phyloP scores from a whole-genome alignment of 202 grass and related monocot species.

The Setaria italica region DNA sequence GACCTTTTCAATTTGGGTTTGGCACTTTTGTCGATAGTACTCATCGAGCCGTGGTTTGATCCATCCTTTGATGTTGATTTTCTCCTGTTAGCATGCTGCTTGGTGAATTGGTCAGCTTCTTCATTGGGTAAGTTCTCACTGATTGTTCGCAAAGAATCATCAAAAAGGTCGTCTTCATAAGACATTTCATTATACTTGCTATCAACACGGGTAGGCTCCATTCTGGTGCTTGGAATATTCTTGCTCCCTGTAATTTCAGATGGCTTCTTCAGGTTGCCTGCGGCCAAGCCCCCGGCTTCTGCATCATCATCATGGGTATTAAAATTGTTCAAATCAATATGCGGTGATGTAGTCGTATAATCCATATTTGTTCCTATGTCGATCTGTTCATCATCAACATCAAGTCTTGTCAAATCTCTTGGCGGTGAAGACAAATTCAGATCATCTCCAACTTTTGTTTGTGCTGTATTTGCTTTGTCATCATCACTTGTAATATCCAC shows the following conservation, averaged over 20 bases:
- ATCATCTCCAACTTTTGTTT: conserved; percentile 58
- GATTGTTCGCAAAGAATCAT: conserved; percentile 36
- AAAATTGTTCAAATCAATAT: conserved; percentile 72
- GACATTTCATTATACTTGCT: conserved; percentile 42
- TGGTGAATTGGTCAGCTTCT: conserved; percentile 46
- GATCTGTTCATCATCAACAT: conserved; percentile 66
- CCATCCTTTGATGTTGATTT: conserved; percentile 61
- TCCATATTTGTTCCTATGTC: conserved; percentile 62
- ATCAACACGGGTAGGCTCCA: conserved; percentile 44
- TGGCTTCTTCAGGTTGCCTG: conserved; percentile 40
- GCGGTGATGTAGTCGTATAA: conserved; percentile 57
- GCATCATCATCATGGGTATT: conserved; percentile 53
- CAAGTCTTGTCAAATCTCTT: conserved; percentile 51
- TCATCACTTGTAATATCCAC: conserved; percentile 96
- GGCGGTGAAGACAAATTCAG: conserved; percentile 63
- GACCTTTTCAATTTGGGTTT: conserved; percentile 72
- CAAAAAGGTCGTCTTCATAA: conserved; percentile 44
- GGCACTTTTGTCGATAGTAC: conserved; percentile 45
- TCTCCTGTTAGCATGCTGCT: conserved; percentile 57
- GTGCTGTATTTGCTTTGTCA: conserved; percentile 64
- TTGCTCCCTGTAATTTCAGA: conserved; percentile 51
- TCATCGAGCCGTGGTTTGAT: conserved; percentile 49
- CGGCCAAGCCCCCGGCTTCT: conserved; percentile 37
- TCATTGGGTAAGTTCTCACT: conserved; percentile 46
- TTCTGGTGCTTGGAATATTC: conserved; percentile 29